Percentiles rank a stretch among this genome's conserved stretches.
Evolutionary conservation across 2,329 filamentous ascomycete genomes (phyloP).

Genomic region (Colletotrichum ledebouriae): DNA sequence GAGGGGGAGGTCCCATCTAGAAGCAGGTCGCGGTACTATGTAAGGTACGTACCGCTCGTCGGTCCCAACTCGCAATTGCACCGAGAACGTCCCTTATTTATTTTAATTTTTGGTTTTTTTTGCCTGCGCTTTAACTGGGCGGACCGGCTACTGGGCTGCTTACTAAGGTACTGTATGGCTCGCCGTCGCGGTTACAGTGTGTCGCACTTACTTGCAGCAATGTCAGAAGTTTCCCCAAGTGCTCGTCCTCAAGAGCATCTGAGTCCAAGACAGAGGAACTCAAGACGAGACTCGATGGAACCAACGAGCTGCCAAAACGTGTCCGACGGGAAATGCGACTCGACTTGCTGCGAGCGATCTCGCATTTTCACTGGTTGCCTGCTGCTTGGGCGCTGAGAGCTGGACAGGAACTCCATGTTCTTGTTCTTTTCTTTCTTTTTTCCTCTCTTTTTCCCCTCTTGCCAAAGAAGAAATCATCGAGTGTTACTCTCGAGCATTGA

Average conservation of each 20-base stretch:
- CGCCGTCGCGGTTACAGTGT: background rate
- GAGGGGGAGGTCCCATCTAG: background rate
- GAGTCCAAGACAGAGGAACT: slow-evolving; percentile 18
- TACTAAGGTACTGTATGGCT: background rate
- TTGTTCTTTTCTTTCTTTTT: no score
- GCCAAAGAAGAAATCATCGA: slow-evolving; percentile 27
- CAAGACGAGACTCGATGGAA: background rate
- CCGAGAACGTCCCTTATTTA: slow-evolving; percentile 4
- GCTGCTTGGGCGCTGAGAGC: slow-evolving; percentile 9
- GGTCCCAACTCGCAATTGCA: background rate
- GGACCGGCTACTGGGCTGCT: slow-evolving; percentile 13
- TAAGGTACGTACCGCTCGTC: slow-evolving; percentile 10
- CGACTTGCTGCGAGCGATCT: slow-evolving; percentile 12
- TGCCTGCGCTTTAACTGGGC: slow-evolving; percentile 22
- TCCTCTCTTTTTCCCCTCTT: background rate
- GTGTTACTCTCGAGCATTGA: background rate
- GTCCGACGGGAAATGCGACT: slow-evolving; percentile 15
- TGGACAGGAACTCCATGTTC: background rate
- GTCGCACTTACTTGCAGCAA: background rate
- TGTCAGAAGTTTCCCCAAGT: background rate
- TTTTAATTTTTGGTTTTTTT: slow-evolving; percentile 2
- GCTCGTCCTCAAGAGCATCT: background rate
- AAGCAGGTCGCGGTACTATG: background rate
- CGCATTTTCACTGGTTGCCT: slow-evolving; percentile 15
- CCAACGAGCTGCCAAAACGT: slow-evolving; percentile 8